A percentile compares a stretch with the other conserved stretches of the same genome.
Conservation (phyloP, 2,329 filamentous ascomycete genomes). For the Tolypocladium tundrense region DNA sequence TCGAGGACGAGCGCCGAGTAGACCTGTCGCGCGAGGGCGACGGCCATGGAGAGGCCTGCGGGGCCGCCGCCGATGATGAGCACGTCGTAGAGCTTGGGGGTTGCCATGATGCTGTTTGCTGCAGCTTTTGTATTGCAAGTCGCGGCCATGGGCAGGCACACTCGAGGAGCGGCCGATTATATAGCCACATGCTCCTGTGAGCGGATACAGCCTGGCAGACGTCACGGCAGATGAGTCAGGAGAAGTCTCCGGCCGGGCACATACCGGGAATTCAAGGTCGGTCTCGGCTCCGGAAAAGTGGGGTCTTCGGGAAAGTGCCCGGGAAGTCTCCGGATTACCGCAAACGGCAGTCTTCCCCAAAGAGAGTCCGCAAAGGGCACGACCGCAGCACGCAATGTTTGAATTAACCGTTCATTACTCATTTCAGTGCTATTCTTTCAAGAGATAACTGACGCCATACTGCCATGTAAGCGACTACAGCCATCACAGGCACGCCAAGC, state of each 20-base stretch:
- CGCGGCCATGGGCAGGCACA: background rate
- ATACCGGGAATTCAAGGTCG: too few species aligned
- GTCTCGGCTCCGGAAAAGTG: background rate
- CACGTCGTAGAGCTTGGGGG: conserved; percentile 30
- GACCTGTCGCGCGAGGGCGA: too few species aligned
- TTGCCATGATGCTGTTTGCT: background rate
- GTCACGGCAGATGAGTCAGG: background rate
- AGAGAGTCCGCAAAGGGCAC: too few species aligned
- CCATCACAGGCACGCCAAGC: background rate
- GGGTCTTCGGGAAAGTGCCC: background rate
- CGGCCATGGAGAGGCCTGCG: background rate
- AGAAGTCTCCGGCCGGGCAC: background rate
- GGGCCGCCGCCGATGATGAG: conserved; percentile 36
- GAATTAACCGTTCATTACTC: too few species aligned
- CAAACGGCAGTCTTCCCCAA: background rate
- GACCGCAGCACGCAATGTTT: too few species aligned
- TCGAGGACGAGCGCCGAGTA: too few species aligned
- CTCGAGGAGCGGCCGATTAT: background rate
- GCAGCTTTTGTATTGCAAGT: too few species aligned
- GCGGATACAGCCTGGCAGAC: background rate
- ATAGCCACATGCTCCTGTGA: background rate
- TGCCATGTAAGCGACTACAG: background rate
- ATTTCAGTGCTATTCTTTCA: background rate
- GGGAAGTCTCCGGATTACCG: background rate
- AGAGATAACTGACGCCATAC: background rate